Conservation (phyloP, 768 basidiomycete species). For the Collybiopsis luxurians region DNA sequence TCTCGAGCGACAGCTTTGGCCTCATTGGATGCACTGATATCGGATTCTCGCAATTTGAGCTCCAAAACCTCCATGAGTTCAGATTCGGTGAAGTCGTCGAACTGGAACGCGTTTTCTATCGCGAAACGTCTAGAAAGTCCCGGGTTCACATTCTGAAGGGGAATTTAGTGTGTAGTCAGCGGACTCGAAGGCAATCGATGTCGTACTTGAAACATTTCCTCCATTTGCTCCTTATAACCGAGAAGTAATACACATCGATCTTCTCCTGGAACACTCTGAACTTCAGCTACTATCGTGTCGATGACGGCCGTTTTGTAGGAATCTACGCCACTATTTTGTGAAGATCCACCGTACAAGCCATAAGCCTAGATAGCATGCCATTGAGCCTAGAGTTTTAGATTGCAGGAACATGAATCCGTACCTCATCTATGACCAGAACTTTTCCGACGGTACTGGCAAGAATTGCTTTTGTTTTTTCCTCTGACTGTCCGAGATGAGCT, state of each 20-base stretch:
- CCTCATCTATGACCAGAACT: conserved; percentile 47
- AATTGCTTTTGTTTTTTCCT: conserved; percentile 63
- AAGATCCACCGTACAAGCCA: conserved; percentile 31
- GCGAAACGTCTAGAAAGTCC: conserved; percentile 65
- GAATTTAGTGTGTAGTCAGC: background rate
- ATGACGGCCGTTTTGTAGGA: conserved; percentile 41
- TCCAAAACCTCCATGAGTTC: conserved; percentile 56
- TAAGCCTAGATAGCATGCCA: conserved; percentile 31
- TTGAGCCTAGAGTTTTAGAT: background rate
- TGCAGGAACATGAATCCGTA: background rate
- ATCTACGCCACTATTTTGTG: conserved; percentile 22
- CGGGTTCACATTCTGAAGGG: conserved; percentile 63
- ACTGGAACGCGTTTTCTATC: conserved; percentile 67
- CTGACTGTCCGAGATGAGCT: conserved; percentile 53
- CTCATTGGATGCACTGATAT: conserved; percentile 51
- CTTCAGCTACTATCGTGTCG: conserved; percentile 46
- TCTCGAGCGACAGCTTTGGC: conserved; percentile 62
- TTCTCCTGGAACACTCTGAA: conserved; percentile 44
- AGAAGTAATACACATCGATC: conserved; percentile 44
- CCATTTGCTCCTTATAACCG: conserved; percentile 42
- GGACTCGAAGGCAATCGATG: too few relatives aligned
- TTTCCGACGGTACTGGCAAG: conserved; percentile 39
- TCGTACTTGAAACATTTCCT: conserved; percentile 67
- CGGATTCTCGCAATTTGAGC: conserved; percentile 53
- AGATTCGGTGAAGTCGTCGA: conserved; percentile 57